Conservation (phyloP, 2,329 filamentous ascomycete genomes). For the Mycosphaerella arachidis region DNA sequence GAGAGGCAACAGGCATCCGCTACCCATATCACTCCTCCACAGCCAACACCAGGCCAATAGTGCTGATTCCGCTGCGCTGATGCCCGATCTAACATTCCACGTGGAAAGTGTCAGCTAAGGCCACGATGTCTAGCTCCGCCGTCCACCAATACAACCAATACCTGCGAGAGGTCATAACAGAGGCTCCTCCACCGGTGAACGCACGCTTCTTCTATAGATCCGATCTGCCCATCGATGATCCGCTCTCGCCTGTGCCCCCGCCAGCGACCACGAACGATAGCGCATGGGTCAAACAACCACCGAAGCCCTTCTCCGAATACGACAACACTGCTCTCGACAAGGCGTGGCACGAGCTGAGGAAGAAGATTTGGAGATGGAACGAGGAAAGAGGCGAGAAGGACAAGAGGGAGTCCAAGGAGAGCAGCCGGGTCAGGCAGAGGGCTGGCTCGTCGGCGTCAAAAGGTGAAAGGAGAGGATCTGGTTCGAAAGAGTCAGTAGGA, state of each 20-base stretch:
- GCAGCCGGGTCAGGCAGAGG: slow-evolving; percentile 19
- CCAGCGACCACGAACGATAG: slow-evolving; percentile 24
- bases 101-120: neutral
- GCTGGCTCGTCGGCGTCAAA: slow-evolving; percentile 14
- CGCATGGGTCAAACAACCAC: slow-evolving; percentile 25
- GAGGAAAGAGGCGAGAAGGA: slow-evolving; percentile 34
- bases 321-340: slow-evolving; percentile 35
- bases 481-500: slow-evolving; percentile 8
- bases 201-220: slow-evolving; percentile 38
- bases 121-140: slow-evolving; percentile 8
- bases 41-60: neutral
- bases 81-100: neutral
- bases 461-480: slow-evolving; percentile 17
- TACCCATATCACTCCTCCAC: neutral
- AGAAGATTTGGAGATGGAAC: slow-evolving; percentile 32
- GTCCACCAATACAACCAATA: slow-evolving; percentile 29
- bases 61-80: neutral
- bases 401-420: slow-evolving; percentile 7
- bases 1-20: slow-evolving; percentile 9
- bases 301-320: slow-evolving; percentile 36
- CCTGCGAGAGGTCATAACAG: slow-evolving; percentile 10
- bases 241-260: slow-evolving; percentile 36
- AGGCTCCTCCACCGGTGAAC: slow-evolving; percentile 32
- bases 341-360: slow-evolving; percentile 34
- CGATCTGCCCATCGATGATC: slow-evolving; percentile 36